These are phyloP conservation scores for Mycosphaerella sp. DNA, from an alignment of 2,329 filamentous ascomycete species.

Conservation along the genomic window DNA sequence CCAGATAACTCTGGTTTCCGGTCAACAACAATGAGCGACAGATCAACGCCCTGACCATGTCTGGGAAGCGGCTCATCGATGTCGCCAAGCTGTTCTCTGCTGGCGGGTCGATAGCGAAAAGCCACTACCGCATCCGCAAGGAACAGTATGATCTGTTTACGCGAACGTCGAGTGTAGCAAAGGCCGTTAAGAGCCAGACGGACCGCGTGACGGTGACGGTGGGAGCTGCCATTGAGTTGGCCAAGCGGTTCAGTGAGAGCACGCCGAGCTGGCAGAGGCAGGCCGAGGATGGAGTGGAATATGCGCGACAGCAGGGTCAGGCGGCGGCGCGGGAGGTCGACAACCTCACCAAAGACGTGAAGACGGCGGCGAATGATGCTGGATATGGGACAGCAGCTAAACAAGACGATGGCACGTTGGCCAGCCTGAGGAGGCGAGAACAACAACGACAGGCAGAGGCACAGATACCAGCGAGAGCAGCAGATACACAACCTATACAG, in stretches of 20 bases:
- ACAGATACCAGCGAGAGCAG: slow-evolving; percentile 47
- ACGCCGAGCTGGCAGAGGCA: slow-evolving; percentile 30
- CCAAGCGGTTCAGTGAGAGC: slow-evolving; percentile 52
- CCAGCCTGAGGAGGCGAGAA: slow-evolving; percentile 25
- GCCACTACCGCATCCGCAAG: slow-evolving; percentile 54
- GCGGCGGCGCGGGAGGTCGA: slow-evolving; percentile 28
- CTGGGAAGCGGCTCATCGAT: slow-evolving; percentile 48
- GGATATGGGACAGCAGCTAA: slow-evolving; percentile 4
- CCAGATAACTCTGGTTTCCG: too few relatives aligned
- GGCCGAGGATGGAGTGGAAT: slow-evolving; percentile 16
- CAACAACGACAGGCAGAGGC: slow-evolving; percentile 46
- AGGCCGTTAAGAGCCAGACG: slow-evolving; percentile 55
- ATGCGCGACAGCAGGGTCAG: slow-evolving; percentile 12
- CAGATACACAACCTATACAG: slow-evolving; percentile 38
- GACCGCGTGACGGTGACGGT: slow-evolving; percentile 57
- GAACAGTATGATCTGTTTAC: slow-evolving; percentile 58
- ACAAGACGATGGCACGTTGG: slow-evolving; percentile 35
- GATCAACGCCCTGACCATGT: slow-evolving; percentile 36
- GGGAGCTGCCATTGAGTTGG: slow-evolving; percentile 55
- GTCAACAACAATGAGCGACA: not conserved
- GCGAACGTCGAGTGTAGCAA: slow-evolving; percentile 59
- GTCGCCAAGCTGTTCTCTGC: slow-evolving; percentile 48
- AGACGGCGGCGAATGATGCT: slow-evolving; percentile 9
- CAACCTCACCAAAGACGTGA: slow-evolving; percentile 15
- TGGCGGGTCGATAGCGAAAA: slow-evolving; percentile 41